Percentiles rank a stretch among this genome's conserved stretches.
Conservation (phyloP, 2,329 filamentous ascomycete species). For the Colletotrichum nymphaeae region DNA sequence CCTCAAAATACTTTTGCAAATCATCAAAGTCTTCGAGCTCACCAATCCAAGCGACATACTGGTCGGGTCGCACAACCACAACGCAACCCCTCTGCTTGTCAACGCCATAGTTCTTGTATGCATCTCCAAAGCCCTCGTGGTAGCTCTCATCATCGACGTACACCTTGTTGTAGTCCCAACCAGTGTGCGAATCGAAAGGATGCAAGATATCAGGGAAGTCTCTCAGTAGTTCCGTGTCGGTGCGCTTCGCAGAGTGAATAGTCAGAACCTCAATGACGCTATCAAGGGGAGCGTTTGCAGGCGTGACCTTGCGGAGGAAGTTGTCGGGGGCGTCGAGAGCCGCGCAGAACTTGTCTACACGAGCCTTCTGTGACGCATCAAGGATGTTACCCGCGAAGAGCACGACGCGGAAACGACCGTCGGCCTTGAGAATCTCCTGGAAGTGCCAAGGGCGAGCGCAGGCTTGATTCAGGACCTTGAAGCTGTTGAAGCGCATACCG, state of each 20-base stretch:
- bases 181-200: slow-evolving; percentile 56
- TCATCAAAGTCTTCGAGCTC: slow-evolving; percentile 50
- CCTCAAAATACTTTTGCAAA: slow-evolving; percentile 48
- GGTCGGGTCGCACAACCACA: slow-evolving; percentile 73
- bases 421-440: slow-evolving; percentile 65
- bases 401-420: slow-evolving; percentile 69
- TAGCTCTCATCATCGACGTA: slow-evolving; percentile 66
- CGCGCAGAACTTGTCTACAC: slow-evolving; percentile 60
- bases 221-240: slow-evolving; percentile 57
- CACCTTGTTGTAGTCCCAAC: slow-evolving; percentile 68
- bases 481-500: slow-evolving; percentile 70
- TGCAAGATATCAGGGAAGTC: slow-evolving; percentile 63
- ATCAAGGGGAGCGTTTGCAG: slow-evolving; percentile 39
- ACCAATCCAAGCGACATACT: slow-evolving; percentile 66
- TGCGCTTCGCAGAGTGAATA: slow-evolving; percentile 65
- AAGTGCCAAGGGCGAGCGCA: slow-evolving; percentile 68
- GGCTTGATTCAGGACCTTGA: slow-evolving; percentile 69
- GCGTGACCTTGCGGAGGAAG: slow-evolving; percentile 44
- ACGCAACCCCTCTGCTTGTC: slow-evolving; percentile 65
- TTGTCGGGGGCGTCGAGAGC: slow-evolving; percentile 44
- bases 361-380: slow-evolving; percentile 51
- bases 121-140: slow-evolving; percentile 62
- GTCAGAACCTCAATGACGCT: slow-evolving; percentile 64
- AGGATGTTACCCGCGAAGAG: slow-evolving; percentile 72
- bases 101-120: slow-evolving; percentile 70